Evolutionary conservation across 2,329 filamentous ascomycete genomes (phyloP).

Genomic region (Hypoxylon sp.): DNA sequence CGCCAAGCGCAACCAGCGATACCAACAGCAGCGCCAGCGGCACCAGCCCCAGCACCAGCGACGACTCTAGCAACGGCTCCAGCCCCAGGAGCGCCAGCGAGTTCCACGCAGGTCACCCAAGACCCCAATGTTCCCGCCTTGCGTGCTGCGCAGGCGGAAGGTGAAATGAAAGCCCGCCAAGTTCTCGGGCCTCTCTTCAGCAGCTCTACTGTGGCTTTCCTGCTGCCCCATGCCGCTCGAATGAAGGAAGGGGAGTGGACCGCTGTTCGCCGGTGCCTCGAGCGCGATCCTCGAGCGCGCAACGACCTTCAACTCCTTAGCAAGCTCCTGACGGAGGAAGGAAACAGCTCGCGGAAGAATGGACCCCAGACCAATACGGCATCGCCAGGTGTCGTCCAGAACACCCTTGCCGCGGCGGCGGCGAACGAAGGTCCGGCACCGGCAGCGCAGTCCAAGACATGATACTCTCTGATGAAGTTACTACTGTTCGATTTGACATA

Average conservation of each 20-base stretch:
- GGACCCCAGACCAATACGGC: conserved; percentile 35
- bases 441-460: conserved; percentile 39
- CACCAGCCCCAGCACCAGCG: no score
- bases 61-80: no score
- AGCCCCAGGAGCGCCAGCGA: not conserved
- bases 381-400: conserved; percentile 44
- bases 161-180: conserved; percentile 65
- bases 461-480: conserved; percentile 4
- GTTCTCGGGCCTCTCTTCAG: conserved; percentile 69
- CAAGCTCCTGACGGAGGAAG: conserved; percentile 60
- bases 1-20: conserved; percentile 25
- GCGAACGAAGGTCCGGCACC: conserved; percentile 32
- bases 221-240: conserved; percentile 72
- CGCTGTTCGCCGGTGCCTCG: conserved; percentile 73
- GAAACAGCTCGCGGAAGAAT: conserved; percentile 45
- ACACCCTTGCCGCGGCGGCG: conserved; percentile 44
- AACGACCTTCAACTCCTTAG: conserved; percentile 68
- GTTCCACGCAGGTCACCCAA: conserved; percentile 42
- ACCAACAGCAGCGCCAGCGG: no score
- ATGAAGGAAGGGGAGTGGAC: conserved; percentile 77
- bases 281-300: conserved; percentile 69
- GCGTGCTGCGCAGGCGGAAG: conserved; percentile 56
- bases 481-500: conserved; percentile 1
- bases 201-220: conserved; percentile 71
- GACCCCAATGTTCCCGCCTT: conserved; percentile 48